These are phyloP conservation scores for Aspergillus steynii DNA, from an alignment of 495 filamentous ascomycete species.

Conservation along the genomic window DNA sequence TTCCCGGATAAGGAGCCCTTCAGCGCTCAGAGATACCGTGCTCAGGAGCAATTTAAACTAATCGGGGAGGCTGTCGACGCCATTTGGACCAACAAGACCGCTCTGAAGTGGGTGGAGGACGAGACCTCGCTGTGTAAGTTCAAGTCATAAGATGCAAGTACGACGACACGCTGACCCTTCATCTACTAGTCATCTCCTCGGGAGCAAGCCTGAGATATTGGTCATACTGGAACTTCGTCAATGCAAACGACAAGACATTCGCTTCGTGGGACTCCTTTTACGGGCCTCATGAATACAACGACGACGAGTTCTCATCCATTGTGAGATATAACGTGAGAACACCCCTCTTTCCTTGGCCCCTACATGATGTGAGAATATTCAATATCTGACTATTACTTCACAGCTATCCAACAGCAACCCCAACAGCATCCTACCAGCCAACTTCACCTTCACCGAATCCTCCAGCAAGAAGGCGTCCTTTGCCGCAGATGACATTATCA, in stretches of 20 bases:
- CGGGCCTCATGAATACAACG: conserved; percentile 38
- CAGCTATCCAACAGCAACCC: conserved; percentile 16
- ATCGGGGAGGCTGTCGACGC: conserved; percentile 32
- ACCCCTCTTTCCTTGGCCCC: too few relatives aligned
- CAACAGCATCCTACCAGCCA: neutral
- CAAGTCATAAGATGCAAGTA: neutral
- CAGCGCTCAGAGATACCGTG: conserved; percentile 44
- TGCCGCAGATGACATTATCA: conserved; percentile 13
- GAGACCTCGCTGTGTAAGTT: neutral
- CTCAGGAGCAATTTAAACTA: conserved; percentile 38
- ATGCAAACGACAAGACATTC: conserved; percentile 29
- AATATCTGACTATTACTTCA: neutral
- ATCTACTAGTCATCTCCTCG: neutral
- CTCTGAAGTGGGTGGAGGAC: neutral
- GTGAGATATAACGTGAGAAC: conserved; percentile 14
- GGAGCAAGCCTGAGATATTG: conserved; percentile 1
- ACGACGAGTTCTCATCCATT: conserved; percentile 45
- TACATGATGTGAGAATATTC: neutral
- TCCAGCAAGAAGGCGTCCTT: conserved; percentile 2
- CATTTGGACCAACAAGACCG: neutral
- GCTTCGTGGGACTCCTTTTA: conserved; percentile 51
- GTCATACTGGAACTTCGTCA: conserved; percentile 10
- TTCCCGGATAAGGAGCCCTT: conserved; percentile 49
- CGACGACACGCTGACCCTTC: neutral
- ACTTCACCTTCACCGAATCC: neutral